Base-by-base conservation (phyloP, 768 basidiomycete genomes). In the Suillus paluster region DNA sequence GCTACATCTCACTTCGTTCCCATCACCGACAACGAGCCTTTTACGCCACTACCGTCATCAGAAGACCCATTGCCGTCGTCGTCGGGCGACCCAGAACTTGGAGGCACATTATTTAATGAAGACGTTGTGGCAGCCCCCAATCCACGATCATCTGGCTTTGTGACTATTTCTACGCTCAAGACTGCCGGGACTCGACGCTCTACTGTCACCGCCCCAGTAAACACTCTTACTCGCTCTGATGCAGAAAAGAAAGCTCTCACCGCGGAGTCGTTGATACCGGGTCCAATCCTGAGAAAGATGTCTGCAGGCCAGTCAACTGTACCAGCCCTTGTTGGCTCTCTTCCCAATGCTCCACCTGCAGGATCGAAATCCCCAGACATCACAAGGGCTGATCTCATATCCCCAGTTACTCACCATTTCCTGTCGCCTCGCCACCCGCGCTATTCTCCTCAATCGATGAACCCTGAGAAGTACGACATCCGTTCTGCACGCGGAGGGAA, bases 401-500 rank as follows among this genome's bases (percentile, higher is more conserved):
- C 34, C 15, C 4, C 36, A 17, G 23, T 12, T 1, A 19, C 33
- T 8, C 60, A 17, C 15, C 53, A 33, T 7, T 58, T 46, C 39
- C 36, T 69, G 36, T 69, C 75, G 1, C 69, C 71, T 3, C 77
- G 70, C 23, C 57, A 77, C 6, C 75, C 79, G 21, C 66, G 67
- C 1, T 76, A 79, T 60, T 74, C 79, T 3, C 64, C 75, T 58
- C 67, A 73, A 45, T 71, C 73, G 23, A 61, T 66, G 4, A 83
- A 86, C 63, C 78, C 83, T 0, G 88, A 86, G 57, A 88, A 86
- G 61, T 92, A 92, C 68, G 86, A 93, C 68, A 73, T 91, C 27
- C 85, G 88, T 14, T 92, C 90, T 41, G 91, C 90, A 5, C 82
- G 91, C 23, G 91, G 92, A 5, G 92, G 92, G 2, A 78, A 83